Evolutionary conservation across 2,329 filamentous ascomycete genomes (phyloP), one percentile per base, ranked within the genome.

Genomic region (Epicoccum sorghinum): DNA sequence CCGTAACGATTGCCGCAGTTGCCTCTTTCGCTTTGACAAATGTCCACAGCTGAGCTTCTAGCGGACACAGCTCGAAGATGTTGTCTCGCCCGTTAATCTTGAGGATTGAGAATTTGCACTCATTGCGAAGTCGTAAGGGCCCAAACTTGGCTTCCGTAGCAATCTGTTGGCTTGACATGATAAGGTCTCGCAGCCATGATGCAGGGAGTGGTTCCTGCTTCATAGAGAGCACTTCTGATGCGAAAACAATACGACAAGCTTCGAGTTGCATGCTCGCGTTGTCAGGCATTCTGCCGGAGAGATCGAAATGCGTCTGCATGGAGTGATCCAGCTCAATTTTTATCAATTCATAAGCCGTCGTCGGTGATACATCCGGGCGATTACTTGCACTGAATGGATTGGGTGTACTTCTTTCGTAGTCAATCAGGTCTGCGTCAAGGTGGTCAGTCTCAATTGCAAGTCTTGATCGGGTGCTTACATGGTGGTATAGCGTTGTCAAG

Each of bases 191-290:
- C 7, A 68, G 50, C 66, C 64, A 68, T 7, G 66, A 68, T 1
- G 38, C 18, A n/a, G 42, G 33, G 3, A 7, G 23, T 7, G 54
- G 35, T 2, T 57, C 32, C 12, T 61, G 47, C 22, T 37, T 39
- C 12, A n/a, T 48, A 4, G 55, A 55, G 4, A 50, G 40, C 0
- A 57, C 53, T n/a, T 68, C 66, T 0, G 63, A 60, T 9, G 64
- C 62, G 32, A 67, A 68, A n/a, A 69, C 62, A 22, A 69, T 62
- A 14, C 66, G 64, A 25, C 66, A 69, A 1, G 65, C 66, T 35
- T 69, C 66, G 25, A 64, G 55, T 38, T 68, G 66, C 38, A 69
- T 66, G 4, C 52, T 54, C 8, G 65, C 48, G 9, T 67, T 62
- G 1, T 57, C 55, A 2, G 65, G 66, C n/a, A 68, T 44, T 18